A percentile compares a stretch with the other conserved stretches of the same genome.
phyloP scores from a whole-genome alignment of 352 stramenopile species.

The Lagenidium sp. region DNA sequence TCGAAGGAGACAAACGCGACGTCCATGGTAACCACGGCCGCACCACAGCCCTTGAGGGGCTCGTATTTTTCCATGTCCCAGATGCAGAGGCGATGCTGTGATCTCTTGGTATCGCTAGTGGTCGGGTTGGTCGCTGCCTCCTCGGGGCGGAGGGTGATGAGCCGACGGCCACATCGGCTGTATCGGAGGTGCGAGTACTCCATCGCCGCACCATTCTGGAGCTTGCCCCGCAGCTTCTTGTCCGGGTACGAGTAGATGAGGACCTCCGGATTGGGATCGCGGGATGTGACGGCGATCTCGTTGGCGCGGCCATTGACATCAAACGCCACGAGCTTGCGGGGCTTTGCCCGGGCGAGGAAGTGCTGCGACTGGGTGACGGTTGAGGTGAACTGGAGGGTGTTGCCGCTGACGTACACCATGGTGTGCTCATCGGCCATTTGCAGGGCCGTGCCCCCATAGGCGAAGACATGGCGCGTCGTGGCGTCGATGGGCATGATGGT shows the following conservation, averaged over 20 bases:
- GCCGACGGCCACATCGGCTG: constrained; percentile 46
- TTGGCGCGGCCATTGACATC: constrained; percentile 49
- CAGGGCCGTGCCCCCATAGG: constrained; percentile 38
- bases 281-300: constrained; percentile 42
- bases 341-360: constrained; percentile 40
- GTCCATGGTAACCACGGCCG: constrained; percentile 14
- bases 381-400: constrained; percentile 63
- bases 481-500: constrained; percentile 39
- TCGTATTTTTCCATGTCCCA: constrained; percentile 52
- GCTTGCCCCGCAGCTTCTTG: constrained; percentile 57
- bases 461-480: constrained; percentile 53
- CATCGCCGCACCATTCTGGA: constrained; percentile 25
- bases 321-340: constrained; percentile 50
- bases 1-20: constrained; percentile 63
- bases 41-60: constrained; percentile 36
- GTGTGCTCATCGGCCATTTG: constrained; percentile 68
- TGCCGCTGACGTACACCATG: constrained; percentile 44
- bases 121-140: background rate
- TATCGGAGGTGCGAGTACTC: constrained; percentile 66
- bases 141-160: constrained; percentile 39
- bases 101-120: constrained; percentile 1
- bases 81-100: constrained; percentile 30
- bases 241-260: constrained; percentile 65
- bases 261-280: constrained; percentile 46
- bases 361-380: constrained; percentile 50